A percentile compares a stretch with the other conserved stretches of the same genome.
Conservation (phyloP, 371 early-diverging fungal species). For the Rhizomucor miehei region DNA sequence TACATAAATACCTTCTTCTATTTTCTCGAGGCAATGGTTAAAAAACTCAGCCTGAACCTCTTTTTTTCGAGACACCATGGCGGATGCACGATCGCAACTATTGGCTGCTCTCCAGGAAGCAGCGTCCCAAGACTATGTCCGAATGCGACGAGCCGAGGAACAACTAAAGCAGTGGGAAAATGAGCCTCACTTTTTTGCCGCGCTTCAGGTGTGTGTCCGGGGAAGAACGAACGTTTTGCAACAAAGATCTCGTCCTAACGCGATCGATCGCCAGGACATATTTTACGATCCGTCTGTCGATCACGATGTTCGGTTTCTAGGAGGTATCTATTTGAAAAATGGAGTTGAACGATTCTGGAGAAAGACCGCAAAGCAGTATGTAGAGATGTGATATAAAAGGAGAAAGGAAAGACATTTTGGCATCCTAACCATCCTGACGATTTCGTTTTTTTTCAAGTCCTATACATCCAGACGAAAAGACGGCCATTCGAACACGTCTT, state of each 20-base stretch:
- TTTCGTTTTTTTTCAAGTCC: no score
- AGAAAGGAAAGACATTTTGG: no score
- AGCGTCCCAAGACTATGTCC: slow-evolving; percentile 65
- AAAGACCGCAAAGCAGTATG: slow-evolving; percentile 70
- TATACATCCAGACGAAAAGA: slow-evolving; percentile 67
- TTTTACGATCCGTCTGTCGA: slow-evolving; percentile 66
- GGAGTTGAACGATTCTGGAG: slow-evolving; percentile 90
- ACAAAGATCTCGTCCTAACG: background rate
- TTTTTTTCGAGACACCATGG: slow-evolving; percentile 29
- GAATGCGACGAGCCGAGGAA: slow-evolving; percentile 69
- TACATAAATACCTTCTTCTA: no score
- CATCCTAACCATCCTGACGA: no score
- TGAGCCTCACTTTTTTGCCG: slow-evolving; percentile 68
- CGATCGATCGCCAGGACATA: slow-evolving; percentile 57
- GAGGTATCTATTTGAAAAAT: slow-evolving; percentile 84
- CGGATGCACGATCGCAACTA: slow-evolving; percentile 55
- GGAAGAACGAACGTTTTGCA: background rate
- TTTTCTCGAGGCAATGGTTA: no score
- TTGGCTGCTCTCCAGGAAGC: slow-evolving; percentile 59
- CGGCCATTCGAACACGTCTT: slow-evolving; percentile 55
- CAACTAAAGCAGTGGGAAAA: slow-evolving; percentile 76
- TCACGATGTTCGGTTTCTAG: slow-evolving; percentile 70
- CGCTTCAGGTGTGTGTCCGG: slow-evolving; percentile 57
- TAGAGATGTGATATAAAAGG: background rate
- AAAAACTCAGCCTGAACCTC: no score